Percentiles rank a stretch among this genome's conserved stretches.
Conservation (phyloP, 2,329 filamentous ascomycete species). For the Cadophora gregata region DNA sequence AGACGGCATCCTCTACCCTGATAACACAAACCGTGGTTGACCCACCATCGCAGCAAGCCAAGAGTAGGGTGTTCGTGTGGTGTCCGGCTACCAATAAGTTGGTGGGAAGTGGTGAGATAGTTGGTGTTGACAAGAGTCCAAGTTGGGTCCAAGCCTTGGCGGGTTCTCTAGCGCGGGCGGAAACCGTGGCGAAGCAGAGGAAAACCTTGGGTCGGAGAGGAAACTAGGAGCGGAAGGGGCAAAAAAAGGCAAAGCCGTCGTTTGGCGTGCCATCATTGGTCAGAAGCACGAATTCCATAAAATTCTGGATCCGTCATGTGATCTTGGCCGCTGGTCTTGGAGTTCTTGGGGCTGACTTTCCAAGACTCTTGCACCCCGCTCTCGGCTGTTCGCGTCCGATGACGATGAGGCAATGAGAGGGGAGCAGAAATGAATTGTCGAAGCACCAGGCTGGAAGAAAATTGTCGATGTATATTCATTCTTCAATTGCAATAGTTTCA, state of each 20-base stretch:
- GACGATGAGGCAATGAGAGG: not conserved
- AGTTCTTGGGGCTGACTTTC: not conserved
- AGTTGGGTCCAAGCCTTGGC: conserved; percentile 25
- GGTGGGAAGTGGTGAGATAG: conserved; percentile 10
- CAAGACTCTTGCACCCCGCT: conserved; percentile 11
- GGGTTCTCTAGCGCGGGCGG: conserved; percentile 21
- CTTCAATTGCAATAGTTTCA: not conserved
- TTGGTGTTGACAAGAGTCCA: conserved; percentile 21
- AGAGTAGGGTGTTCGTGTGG: conserved; percentile 19
- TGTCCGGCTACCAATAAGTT: conserved; percentile 15
- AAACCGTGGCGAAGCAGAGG: conserved; percentile 21
- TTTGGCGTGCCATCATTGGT: not conserved
- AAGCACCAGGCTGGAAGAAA: not conserved
- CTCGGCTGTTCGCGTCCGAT: not conserved
- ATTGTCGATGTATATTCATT: not conserved
- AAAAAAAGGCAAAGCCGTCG: not conserved
- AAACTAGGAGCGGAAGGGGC: conserved; percentile 10
- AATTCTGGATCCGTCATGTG: conserved; percentile 8
- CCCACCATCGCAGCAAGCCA: conserved; percentile 23
- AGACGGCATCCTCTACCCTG: conserved; percentile 15
- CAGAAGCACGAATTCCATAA: not conserved
- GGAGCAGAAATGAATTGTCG: not conserved
- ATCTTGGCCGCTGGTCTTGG: not conserved
- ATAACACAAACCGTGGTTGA: conserved; percentile 13
- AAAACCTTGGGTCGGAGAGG: conserved; percentile 17